Evolutionary conservation across 2,329 filamentous ascomycete species (phyloP), one percentile per base, ranked within the genome.

Genomic region (Xylariaceae sp.): DNA sequence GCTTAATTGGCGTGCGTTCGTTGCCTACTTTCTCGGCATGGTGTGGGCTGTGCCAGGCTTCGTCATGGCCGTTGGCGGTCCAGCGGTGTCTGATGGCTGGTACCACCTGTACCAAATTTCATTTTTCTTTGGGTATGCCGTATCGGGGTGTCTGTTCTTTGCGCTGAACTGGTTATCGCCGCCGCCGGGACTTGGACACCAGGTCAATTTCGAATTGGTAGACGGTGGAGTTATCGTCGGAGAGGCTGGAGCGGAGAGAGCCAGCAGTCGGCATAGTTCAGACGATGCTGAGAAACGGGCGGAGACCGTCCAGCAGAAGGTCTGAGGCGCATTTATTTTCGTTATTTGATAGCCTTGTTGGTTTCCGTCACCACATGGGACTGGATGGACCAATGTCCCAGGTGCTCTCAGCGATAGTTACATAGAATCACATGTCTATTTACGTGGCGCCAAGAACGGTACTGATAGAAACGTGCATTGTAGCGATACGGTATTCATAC

Each of bases 1-100:
- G 3, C 36, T 32, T 17, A 49, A 51, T 29, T 47, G 48, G 51
- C 43, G 45, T 2, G 49, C 52, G 2, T 44, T 51, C 34, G 33
- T 45, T 8, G 26, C 48, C 16, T 53, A 47, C 24, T 15, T 47
- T 19, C 28, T 42, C 12, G 42, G 44, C 12, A 44, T 47, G 42
- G 42, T 34, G 13, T 47, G 44, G 44, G 30, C 41, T 4, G 19
- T 47, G 9, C 44, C 44, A 13, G 44, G 44, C 30, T 47, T 47
- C 38, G n/a, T 47, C 33, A 39, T 29, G 44, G 41, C 41, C 4
- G 42, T 47, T 22, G 44, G 44, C 16, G 44, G 44, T 2, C 44
- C 42, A 4, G 16, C 38, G 18, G 42, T 47, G 13, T 33, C 35
- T 4, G 28, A 36, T 12, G 38, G 38, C 3, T 47, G 44, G 44